phyloP scores from a whole-genome alignment of 1,284 basidiomycete genomes.

The Amylostereum areolatum region DNA sequence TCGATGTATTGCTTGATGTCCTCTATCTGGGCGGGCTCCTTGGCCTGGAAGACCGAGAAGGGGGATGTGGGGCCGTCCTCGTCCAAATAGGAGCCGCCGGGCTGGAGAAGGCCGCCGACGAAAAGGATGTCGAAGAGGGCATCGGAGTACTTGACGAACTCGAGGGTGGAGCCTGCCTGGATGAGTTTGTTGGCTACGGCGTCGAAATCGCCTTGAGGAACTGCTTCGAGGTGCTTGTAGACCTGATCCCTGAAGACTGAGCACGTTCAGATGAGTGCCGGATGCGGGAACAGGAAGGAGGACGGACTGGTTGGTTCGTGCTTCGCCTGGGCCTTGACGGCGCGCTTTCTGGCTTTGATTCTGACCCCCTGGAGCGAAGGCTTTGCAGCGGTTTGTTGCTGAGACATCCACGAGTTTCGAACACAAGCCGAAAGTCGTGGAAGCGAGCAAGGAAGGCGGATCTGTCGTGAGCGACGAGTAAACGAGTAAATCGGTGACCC shows the following conservation, averaged over 20 bases:
- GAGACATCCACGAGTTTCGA: constrained; percentile 70
- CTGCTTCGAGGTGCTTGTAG: constrained; percentile 88
- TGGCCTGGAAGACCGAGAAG: constrained; percentile 81
- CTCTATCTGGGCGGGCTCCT: constrained; percentile 69
- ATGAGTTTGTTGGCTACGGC: constrained; percentile 80
- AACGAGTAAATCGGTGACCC: no score
- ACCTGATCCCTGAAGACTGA: constrained; percentile 94
- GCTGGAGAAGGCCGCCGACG: constrained; percentile 91
- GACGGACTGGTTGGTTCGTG: constrained; percentile 73
- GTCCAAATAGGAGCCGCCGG: constrained; percentile 88
- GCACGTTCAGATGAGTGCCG: no score
- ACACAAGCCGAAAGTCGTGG: constrained; percentile 13
- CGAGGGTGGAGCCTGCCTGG: constrained; percentile 87
- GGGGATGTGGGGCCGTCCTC: constrained; percentile 77
- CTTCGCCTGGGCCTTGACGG: constrained; percentile 82
- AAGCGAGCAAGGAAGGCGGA: not conserved
- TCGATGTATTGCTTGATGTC: constrained; percentile 91
- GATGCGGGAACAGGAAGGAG: not conserved
- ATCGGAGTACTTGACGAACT: constrained; percentile 94
- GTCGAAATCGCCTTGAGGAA: constrained; percentile 80
- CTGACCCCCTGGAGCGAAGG: constrained; percentile 84
- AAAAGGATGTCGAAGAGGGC: constrained; percentile 93
- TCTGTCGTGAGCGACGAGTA: no score
- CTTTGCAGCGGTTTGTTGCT: constrained; percentile 72
- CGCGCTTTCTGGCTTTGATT: constrained; percentile 85